Evolutionary conservation across 2,329 filamentous ascomycete species (phyloP).

Genomic region (Aspergillus bombycis): DNA sequence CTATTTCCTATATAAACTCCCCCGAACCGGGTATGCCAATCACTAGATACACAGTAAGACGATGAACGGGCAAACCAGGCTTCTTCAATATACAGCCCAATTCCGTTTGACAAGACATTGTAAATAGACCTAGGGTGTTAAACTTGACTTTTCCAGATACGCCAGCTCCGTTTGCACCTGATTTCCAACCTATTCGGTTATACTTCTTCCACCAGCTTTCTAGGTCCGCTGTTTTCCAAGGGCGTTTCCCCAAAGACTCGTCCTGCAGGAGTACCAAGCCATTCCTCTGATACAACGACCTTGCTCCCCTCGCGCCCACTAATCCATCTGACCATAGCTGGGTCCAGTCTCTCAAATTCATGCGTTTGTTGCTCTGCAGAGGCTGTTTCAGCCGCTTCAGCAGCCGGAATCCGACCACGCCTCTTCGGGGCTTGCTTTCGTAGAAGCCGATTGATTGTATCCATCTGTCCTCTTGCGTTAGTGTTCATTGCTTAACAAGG

Average conservation of each 20-base stretch:
- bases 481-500: not conserved
- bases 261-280: slow-evolving; percentile 49
- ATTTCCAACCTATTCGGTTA: slow-evolving; percentile 19
- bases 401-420: slow-evolving; percentile 52
- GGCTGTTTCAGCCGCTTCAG: slow-evolving; percentile 47
- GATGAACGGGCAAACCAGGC: not conserved
- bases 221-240: slow-evolving; percentile 15
- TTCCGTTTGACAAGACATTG: not conserved
- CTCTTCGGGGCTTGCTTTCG: slow-evolving; percentile 68
- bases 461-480: slow-evolving; percentile 54
- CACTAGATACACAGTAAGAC: not conserved
- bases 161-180: slow-evolving; percentile 23
- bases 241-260: slow-evolving; percentile 39
- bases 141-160: slow-evolving; percentile 19
- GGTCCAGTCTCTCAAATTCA: slow-evolving; percentile 44
- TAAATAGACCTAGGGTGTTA: slow-evolving; percentile 1
- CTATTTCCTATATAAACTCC: slow-evolving; percentile 4
- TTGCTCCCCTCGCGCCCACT: slow-evolving; percentile 45
- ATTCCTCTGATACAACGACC: slow-evolving; percentile 51
- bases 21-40: not conserved
- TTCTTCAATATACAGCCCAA: not conserved
- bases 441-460: slow-evolving; percentile 69
- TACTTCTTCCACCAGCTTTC: slow-evolving; percentile 45
- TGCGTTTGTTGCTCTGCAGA: slow-evolving; percentile 43
- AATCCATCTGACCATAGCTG: slow-evolving; percentile 51